Conservation (phyloP, 768 basidiomycete genomes). For the Mycena alexandri region DNA sequence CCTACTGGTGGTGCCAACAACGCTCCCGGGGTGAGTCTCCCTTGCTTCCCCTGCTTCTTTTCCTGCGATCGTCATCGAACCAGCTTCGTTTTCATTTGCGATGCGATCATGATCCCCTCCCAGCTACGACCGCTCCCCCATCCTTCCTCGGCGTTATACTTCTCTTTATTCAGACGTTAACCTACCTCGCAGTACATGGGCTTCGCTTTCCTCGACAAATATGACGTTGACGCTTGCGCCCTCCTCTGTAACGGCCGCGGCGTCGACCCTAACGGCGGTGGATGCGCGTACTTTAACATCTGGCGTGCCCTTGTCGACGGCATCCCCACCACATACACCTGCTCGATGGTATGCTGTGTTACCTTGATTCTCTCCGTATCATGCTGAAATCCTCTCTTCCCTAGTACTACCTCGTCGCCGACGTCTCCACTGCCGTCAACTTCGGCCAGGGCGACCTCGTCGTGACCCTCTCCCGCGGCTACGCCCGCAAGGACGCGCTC, state of each 20-base stretch:
- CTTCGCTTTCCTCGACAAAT: slow-evolving; percentile 61
- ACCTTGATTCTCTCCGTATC: background rate
- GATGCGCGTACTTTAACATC: slow-evolving; percentile 66
- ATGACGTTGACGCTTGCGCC: slow-evolving; percentile 62
- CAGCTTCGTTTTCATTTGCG: too few relatives aligned
- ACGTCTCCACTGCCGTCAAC: slow-evolving; percentile 60
- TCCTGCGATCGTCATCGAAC: background rate
- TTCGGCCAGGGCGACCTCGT: slow-evolving; percentile 59
- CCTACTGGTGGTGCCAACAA: slow-evolving; percentile 63
- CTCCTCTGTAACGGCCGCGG: slow-evolving; percentile 58
- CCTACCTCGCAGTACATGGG: slow-evolving; percentile 58
- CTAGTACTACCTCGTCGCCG: slow-evolving; percentile 60
- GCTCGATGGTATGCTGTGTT: slow-evolving; percentile 56
- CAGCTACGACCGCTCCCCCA: slow-evolving; percentile 14
- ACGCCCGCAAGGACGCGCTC: slow-evolving; percentile 53
- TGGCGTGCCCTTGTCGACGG: slow-evolving; percentile 64
- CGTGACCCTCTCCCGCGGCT: slow-evolving; percentile 63
- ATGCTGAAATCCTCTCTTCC: background rate
- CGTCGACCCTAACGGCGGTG: slow-evolving; percentile 56
- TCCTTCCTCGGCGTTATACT: slow-evolving; percentile 2
- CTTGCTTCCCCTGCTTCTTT: slow-evolving; percentile 3
- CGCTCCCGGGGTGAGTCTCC: slow-evolving; percentile 54
- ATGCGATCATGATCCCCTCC: too few relatives aligned
- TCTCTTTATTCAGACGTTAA: slow-evolving; percentile 24
- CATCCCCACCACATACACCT: slow-evolving; percentile 62